Evolutionary conservation across 495 filamentous ascomycete species (phyloP), one percentile per base, ranked within the genome.

Genomic region (Rhizodiscina lignyota): DNA sequence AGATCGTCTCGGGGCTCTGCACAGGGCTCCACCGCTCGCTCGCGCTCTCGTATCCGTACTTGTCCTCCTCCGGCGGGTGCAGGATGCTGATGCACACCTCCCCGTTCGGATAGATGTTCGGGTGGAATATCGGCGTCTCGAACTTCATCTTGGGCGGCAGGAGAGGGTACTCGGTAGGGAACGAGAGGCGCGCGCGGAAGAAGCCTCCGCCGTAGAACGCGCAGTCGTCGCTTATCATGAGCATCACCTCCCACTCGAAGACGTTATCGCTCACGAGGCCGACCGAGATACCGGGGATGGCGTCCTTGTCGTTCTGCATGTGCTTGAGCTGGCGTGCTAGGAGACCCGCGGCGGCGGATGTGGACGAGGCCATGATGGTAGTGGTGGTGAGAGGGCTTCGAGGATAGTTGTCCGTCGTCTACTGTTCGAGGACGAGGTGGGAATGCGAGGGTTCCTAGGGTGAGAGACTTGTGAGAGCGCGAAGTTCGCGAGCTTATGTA

Each of bases 231-330:
- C 68, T 81, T 48, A 97, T 89, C 89, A 97, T 97, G 22, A 97
- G 70, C 79, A 94, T 93, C 12, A 97, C 84, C 55, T 96, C 87
- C 89, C 89, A 97, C 63, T 94, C 79, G 44, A 93, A 94, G n/a
- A 96, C 77, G 51, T 92, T 94, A 61, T 64, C 76, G 47, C 75
- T 73, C 18, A 89, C 74, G 21, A 97, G 63, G 1, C 89, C 89
- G 51, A 79, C 89, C 43, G 83, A 92, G 48, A 97, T 94, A 24
- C 85, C 89, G 0, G 84, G 83, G 21, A 94, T 77, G n/a, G n/a
- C n/a, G 56, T 92, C 83, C 49, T 82, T 85, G 47, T 83, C 79
- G 12, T 68, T 75, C 55, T 94, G 83, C 72, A 97, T 94, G 45
- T 85, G 72, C 62, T 89, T 89, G 28, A 96, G 68, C 59, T 97